Evolutionary conservation across 2,329 filamentous ascomycete genomes (phyloP).

Genomic region (Lachnellula arida): DNA sequence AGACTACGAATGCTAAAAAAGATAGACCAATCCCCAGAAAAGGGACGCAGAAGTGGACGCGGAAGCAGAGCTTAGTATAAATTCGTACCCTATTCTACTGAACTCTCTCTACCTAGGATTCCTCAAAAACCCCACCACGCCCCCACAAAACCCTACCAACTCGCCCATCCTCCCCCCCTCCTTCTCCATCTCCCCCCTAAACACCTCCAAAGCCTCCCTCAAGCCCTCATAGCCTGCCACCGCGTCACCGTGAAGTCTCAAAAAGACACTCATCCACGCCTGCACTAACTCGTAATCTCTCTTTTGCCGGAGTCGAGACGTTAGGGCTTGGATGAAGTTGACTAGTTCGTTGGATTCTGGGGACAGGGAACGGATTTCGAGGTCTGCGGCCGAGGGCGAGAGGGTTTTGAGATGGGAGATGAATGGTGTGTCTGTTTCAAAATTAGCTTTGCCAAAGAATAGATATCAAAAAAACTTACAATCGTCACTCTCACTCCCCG

Average conservation of each 20-base stretch:
- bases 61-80: too few relatives aligned
- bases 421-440: conserved; percentile 53
- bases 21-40: background rate
- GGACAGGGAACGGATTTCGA: conserved; percentile 82
- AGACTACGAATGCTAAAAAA: too few relatives aligned
- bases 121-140: conserved; percentile 78
- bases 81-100: background rate
- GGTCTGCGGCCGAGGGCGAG: conserved; percentile 78
- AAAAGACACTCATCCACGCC: conserved; percentile 95
- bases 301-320: conserved; percentile 59
- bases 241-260: conserved; percentile 69
- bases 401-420: conserved; percentile 76
- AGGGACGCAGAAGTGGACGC: too few relatives aligned
- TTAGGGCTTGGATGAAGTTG: conserved; percentile 78
- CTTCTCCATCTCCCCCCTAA: conserved; percentile 66
- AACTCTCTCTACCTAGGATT: conserved; percentile 34
- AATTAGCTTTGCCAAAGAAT: conserved; percentile 14
- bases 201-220: conserved; percentile 57
- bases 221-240: conserved; percentile 45
- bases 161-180: conserved; percentile 68
- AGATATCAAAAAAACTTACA: conserved; percentile 45
- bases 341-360: conserved; percentile 63
- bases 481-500: conserved; percentile 49
- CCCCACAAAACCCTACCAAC: conserved; percentile 81
- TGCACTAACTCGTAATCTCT: conserved; percentile 91